phyloP scores from a whole-genome alignment of 805 yeast species.

The Wickerhamomyces queroliae region DNA sequence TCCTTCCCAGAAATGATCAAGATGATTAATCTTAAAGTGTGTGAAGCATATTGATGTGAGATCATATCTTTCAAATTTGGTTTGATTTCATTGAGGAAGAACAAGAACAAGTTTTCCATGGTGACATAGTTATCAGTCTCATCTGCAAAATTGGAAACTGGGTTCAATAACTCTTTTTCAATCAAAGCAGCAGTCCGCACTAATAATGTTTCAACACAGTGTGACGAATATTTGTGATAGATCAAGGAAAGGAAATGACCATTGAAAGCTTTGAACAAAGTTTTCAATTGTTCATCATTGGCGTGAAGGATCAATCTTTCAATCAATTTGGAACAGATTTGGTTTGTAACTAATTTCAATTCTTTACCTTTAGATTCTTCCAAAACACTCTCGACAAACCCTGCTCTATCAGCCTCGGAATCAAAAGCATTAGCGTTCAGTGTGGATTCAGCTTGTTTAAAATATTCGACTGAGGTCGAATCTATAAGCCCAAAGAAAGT shows the following conservation, averaged over 20 bases:
- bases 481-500: slow-evolving; percentile 87
- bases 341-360: slow-evolving; percentile 86
- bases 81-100: slow-evolving; percentile 60
- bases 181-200: slow-evolving; percentile 69
- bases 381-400: slow-evolving; percentile 71
- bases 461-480: slow-evolving; percentile 79
- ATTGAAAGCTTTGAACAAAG: slow-evolving; percentile 57
- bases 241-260: slow-evolving; percentile 76
- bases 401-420: slow-evolving; percentile 60
- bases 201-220: slow-evolving; percentile 82
- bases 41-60: slow-evolving; percentile 80
- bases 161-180: slow-evolving; percentile 62
- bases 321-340: slow-evolving; percentile 87
- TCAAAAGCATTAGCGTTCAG: slow-evolving; percentile 77
- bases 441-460: slow-evolving; percentile 87
- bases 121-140: slow-evolving; percentile 36
- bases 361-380: slow-evolving; percentile 89
- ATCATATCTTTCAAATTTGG: slow-evolving; percentile 57
- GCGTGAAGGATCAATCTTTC: slow-evolving; percentile 77
- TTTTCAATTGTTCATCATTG: slow-evolving; percentile 56
- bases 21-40: slow-evolving; percentile 69
- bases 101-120: slow-evolving; percentile 61
- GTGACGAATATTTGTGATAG: slow-evolving; percentile 88
- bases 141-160: slow-evolving; percentile 28
- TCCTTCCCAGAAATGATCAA: slow-evolving; percentile 72